Percentiles rank a stretch among this genome's conserved stretches.
Evolutionary conservation across 139 green algal genomes (phyloP).

Genomic region (Medakamo hakoo): DNA sequence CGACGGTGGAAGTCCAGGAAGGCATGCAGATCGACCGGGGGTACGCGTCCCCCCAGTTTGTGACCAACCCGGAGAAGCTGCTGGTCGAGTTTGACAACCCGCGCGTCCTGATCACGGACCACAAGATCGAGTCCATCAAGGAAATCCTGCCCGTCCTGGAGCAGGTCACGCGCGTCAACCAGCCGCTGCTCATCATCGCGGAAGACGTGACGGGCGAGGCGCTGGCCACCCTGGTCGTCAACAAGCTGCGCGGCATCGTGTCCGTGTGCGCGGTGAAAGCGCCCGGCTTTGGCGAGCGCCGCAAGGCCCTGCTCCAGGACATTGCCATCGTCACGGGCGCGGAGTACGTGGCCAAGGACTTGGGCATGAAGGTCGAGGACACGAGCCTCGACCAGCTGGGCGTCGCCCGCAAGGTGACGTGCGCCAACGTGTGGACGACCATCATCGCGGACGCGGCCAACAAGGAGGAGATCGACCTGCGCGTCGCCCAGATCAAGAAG

Average conservation of each 20-base stretch:
- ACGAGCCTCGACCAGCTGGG: slow-evolving; percentile 80
- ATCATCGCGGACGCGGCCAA: slow-evolving; percentile 85
- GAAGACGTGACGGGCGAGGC: slow-evolving; percentile 91
- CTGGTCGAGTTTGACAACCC: slow-evolving; percentile 83
- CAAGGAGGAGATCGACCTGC: slow-evolving; percentile 92
- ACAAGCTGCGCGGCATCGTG: slow-evolving; percentile 95
- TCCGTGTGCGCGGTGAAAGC: slow-evolving; percentile 78
- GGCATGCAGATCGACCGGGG: slow-evolving; percentile 95
- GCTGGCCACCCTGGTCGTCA: slow-evolving; percentile 95
- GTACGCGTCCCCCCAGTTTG: slow-evolving; percentile 94
- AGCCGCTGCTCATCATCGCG: slow-evolving; percentile 85
- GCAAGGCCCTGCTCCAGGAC: slow-evolving; percentile 74
- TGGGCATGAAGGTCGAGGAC: slow-evolving; percentile 64
- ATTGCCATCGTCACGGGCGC: slow-evolving; percentile 72
- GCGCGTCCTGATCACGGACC: slow-evolving; percentile 85
- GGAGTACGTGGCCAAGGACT: slow-evolving; percentile 91
- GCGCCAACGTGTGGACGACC: slow-evolving; percentile 59
- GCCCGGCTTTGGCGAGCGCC: slow-evolving; percentile 71
- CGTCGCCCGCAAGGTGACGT: slow-evolving; percentile 73
- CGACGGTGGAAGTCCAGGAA: slow-evolving; percentile 81
- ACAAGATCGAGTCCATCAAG: slow-evolving; percentile 70
- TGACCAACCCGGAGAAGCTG: slow-evolving; percentile 82
- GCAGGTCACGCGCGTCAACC: slow-evolving; percentile 53
- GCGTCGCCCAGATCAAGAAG: slow-evolving; percentile 89
- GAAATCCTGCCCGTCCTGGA: slow-evolving; percentile 67